Percentiles rank a stretch among this genome's conserved stretches.
Evolutionary conservation across 208 protist species (phyloP).

Genomic region (Hexamita inflata): DNA sequence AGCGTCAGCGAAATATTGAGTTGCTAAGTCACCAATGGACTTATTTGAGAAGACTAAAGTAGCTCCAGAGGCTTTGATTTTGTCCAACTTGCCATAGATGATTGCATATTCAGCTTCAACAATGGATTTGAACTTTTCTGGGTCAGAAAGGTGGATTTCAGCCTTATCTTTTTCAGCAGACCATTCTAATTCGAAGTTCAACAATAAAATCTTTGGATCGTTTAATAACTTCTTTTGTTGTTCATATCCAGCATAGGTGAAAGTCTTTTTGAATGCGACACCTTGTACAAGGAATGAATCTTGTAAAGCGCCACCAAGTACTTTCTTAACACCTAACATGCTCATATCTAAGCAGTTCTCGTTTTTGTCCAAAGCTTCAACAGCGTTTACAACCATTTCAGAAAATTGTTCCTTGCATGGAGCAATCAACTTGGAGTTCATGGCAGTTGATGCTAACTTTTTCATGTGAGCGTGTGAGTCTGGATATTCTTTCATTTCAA

Average conservation of each 20-base stretch:
- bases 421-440: conserved; percentile 98
- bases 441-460: conserved; percentile 86
- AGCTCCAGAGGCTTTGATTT: conserved; percentile 84
- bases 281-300: conserved; percentile 94
- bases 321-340: conserved; percentile 99
- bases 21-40: conserved; percentile 98
- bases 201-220: conserved; percentile 85
- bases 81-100: conserved; percentile 98
- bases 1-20: conserved; percentile 97
- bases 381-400: conserved; percentile 92
- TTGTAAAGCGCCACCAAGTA: conserved; percentile 87
- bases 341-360: background rate
- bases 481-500: conserved; percentile 44
- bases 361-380: conserved; percentile 43
- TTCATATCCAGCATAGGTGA: conserved; percentile 91
- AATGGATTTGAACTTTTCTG: conserved; percentile 91
- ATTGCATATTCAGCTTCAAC: conserved; percentile 99
- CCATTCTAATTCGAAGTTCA: conserved; percentile 99
- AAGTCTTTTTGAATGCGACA: conserved; percentile 99
- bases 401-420: conserved; percentile 80
- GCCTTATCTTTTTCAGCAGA: conserved; percentile 98
- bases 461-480: conserved; percentile 52
- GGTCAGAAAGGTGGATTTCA: conserved; percentile 89
- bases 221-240: conserved; percentile 93
- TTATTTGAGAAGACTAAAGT: conserved; percentile 89